Percentiles rank a stretch among this genome's conserved stretches.
Evolutionary conservation across 805 yeast genomes (phyloP).

Genomic region (Zygotorulaspora chibaensis): DNA sequence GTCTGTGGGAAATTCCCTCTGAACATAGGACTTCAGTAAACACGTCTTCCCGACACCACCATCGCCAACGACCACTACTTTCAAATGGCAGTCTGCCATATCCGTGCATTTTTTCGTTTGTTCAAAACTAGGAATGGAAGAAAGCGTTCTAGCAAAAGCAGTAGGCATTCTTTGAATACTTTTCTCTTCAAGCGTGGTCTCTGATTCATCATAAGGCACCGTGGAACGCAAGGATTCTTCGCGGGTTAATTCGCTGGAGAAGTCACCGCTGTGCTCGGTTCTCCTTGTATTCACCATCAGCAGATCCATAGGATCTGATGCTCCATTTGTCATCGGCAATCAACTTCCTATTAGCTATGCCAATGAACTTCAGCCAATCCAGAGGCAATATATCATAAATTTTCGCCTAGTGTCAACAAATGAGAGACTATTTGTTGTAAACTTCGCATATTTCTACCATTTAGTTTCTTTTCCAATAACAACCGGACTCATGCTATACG

Average conservation of each 20-base stretch:
- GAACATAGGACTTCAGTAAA: slow-evolving; percentile 58
- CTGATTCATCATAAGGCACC: slow-evolving; percentile 11
- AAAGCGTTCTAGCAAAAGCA: slow-evolving; percentile 24
- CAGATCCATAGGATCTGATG: background rate
- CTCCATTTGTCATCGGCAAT: background rate
- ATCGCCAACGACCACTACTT: slow-evolving; percentile 82
- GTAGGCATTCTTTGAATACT: slow-evolving; percentile 16
- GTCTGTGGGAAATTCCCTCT: slow-evolving; percentile 57
- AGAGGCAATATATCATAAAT: background rate
- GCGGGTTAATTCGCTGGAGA: slow-evolving; percentile 10
- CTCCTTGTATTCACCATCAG: background rate
- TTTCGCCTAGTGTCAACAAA: background rate
- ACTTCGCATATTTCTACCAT: slow-evolving; percentile 1
- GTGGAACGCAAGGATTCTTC: slow-evolving; percentile 9
- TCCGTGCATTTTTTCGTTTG: slow-evolving; percentile 22
- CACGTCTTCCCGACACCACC: slow-evolving; percentile 92
- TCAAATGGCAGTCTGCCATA: slow-evolving; percentile 40
- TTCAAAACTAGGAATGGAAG: slow-evolving; percentile 29
- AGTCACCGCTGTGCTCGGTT: slow-evolving; percentile 10
- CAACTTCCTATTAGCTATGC: background rate
- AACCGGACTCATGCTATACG: slow-evolving; percentile 1
- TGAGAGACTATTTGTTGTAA: background rate
- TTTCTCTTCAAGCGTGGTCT: slow-evolving; percentile 14
- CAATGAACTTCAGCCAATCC: background rate
- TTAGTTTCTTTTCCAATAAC: background rate